Percentiles rank a stretch among this genome's conserved stretches.
phyloP scores from a whole-genome alignment of 2,329 filamentous ascomycete genomes.

The Fusarium brevicatenulatum region DNA sequence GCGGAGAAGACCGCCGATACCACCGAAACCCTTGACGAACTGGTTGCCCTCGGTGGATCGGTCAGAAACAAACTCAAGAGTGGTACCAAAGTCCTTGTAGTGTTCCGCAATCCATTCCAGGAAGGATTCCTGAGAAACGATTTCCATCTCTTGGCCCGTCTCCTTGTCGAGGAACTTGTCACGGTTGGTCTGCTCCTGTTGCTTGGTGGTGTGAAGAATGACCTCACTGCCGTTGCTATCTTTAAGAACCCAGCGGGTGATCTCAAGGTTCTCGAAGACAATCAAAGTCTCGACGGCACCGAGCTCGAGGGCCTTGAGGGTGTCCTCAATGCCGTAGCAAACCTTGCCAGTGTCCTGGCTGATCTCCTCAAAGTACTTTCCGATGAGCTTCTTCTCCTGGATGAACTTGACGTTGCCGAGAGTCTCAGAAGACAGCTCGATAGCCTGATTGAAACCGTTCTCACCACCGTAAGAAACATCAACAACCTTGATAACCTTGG shows the following conservation, averaged over 20 bases:
- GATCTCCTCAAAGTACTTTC: constrained; percentile 99
- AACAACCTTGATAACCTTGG: constrained; percentile 99
- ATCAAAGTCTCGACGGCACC: constrained; percentile 95
- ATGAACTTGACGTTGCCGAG: constrained; percentile 99
- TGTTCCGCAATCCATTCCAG: constrained; percentile 99
- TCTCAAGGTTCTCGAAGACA: constrained; percentile 96
- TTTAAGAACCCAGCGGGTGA: constrained; percentile 92
- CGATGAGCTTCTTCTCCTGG: constrained; percentile 99
- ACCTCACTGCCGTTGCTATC: constrained; percentile 76
- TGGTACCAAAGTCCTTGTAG: constrained; percentile 97
- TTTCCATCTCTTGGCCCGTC: constrained; percentile 97
- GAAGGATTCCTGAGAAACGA: constrained; percentile 87
- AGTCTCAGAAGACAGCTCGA: constrained; percentile 93
- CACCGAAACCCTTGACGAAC: constrained; percentile 99
- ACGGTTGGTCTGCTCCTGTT: constrained; percentile 75
- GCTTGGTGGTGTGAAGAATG: constrained; percentile 88
- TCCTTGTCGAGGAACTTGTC: constrained; percentile 94
- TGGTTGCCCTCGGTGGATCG: constrained; percentile 98
- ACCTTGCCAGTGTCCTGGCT: constrained; percentile 96
- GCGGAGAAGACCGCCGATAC: constrained; percentile 94
- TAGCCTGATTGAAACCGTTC: constrained; percentile 99
- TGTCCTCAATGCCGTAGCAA: constrained; percentile 98
- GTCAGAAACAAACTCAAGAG: constrained; percentile 96
- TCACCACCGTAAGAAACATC: constrained; percentile 99
- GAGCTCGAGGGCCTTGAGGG: constrained; percentile 93